Evolutionary conservation across 345 rosid genomes (phyloP).

Genomic region (Ailanthus altissimus): DNA sequence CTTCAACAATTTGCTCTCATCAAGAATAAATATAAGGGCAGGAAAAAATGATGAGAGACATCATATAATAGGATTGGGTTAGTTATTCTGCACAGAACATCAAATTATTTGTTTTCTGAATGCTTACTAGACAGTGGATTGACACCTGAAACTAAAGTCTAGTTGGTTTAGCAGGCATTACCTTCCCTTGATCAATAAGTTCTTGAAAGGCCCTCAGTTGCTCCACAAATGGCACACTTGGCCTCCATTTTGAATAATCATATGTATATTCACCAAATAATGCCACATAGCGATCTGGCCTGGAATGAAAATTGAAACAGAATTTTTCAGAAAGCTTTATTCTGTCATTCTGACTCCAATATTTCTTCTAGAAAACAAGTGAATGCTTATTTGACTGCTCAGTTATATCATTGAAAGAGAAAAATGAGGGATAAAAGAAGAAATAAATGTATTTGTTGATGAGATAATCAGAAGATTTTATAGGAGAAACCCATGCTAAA

Average conservation of each 20-base stretch:
- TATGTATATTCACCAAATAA: slow-evolving; percentile 70
- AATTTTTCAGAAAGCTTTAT: not conserved
- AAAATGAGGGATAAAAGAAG: not conserved
- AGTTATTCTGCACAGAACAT: not conserved
- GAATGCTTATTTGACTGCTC: not conserved
- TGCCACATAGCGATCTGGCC: slow-evolving; percentile 98
- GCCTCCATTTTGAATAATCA: slow-evolving; percentile 78
- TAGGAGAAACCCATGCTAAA: not conserved
- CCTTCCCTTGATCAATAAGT: slow-evolving; percentile 89
- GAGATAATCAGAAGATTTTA: not conserved
- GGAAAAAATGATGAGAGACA: not conserved
- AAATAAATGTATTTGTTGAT: not conserved
- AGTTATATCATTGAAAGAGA: not conserved
- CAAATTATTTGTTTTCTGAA: not conserved
- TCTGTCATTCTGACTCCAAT: not conserved
- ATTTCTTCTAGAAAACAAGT: not conserved
- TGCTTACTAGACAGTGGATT: not conserved
- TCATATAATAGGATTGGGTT: not conserved
- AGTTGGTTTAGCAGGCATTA: slow-evolving; percentile 23
- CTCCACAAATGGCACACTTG: slow-evolving; percentile 70
- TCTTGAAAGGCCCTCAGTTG: slow-evolving; percentile 83
- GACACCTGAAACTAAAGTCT: not conserved
- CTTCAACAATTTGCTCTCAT: not conserved
- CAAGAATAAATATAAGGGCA: not conserved
- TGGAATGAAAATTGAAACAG: slow-evolving; percentile 37